Evolutionary conservation across 2,329 filamentous ascomycete species (phyloP).

Genomic region (Monilinia vaccinii-corymbosi): DNA sequence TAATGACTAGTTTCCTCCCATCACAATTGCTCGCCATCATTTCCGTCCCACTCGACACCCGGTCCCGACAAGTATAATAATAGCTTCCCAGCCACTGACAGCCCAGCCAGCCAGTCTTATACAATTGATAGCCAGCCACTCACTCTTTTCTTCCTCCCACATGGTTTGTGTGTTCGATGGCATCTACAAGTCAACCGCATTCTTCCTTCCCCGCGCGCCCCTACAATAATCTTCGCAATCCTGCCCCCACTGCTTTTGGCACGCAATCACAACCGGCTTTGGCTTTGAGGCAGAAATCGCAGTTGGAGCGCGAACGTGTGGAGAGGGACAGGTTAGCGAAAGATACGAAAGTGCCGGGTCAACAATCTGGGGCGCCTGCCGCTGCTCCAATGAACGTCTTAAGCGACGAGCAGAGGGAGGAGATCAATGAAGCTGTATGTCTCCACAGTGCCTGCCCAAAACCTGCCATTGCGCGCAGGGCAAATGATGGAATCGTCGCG

Average conservation of each 20-base stretch:
- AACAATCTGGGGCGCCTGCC: constrained; percentile 12
- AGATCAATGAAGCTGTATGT: constrained; percentile 87
- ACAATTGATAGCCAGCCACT: background rate
- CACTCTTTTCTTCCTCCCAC: constrained; percentile 3
- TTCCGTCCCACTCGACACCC: constrained; percentile 5
- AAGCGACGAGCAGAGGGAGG: constrained; percentile 82
- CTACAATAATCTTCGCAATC: constrained; percentile 30
- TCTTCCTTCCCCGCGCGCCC: constrained; percentile 41
- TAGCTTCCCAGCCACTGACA: constrained; percentile 3
- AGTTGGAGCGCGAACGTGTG: constrained; percentile 33
- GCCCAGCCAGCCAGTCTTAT: background rate
- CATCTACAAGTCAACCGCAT: constrained; percentile 39
- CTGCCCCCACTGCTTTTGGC: constrained; percentile 26
- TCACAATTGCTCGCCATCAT: background rate
- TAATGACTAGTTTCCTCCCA: background rate
- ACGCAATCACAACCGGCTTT: constrained; percentile 28
- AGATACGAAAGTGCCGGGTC: constrained; percentile 11
- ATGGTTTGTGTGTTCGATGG: constrained; percentile 19
- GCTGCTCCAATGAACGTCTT: constrained; percentile 36
- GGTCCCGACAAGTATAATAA: constrained; percentile 1
- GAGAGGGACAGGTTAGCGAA: constrained; percentile 24
- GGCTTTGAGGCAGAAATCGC: constrained; percentile 29
- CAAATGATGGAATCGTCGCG: background rate
- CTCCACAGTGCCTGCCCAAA: background rate
- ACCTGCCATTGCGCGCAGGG: background rate